Percentiles rank a stretch among this genome's conserved stretches.
Conservation (phyloP, 148 eudicot species). For the Suaeda aralocaspica region DNA sequence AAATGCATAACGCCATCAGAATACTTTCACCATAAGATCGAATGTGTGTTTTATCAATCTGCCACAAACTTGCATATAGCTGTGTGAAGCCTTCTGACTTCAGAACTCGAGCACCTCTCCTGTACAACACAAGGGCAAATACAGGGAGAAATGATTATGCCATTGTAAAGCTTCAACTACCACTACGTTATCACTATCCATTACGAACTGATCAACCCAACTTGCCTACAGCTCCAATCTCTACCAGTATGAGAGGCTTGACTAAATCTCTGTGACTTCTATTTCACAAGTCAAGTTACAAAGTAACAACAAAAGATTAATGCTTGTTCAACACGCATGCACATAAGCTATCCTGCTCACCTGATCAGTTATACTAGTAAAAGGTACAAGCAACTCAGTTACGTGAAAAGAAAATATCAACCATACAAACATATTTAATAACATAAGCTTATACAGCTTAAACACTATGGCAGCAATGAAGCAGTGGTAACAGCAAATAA, state of each 20-base stretch:
- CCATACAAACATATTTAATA: slow-evolving; percentile 12
- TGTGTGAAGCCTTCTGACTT: slow-evolving; percentile 24
- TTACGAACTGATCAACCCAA: slow-evolving; percentile 71
- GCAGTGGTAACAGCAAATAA: slow-evolving; percentile 36
- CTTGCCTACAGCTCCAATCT: slow-evolving; percentile 43
- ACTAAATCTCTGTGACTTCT: slow-evolving; percentile 32
- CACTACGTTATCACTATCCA: slow-evolving; percentile 72
- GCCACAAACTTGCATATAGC: slow-evolving; percentile 34
- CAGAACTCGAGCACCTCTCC: slow-evolving; percentile 58
- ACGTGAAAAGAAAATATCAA: slow-evolving; percentile 10
- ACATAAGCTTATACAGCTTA: slow-evolving; percentile 40
- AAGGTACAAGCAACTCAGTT: too few species aligned
- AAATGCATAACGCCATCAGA: too few species aligned
- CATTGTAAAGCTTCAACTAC: slow-evolving; percentile 67
- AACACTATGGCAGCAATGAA: slow-evolving; percentile 25
- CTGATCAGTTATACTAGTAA: too few species aligned
- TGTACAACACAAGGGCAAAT: slow-evolving; percentile 97
- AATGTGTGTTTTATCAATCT: slow-evolving; percentile 23
- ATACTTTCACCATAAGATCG: slow-evolving; percentile 15
- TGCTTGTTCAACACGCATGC: slow-evolving; percentile 15
- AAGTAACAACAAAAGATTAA: slow-evolving; percentile 15
- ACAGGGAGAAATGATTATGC: slow-evolving; percentile 83
- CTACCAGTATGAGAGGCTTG: slow-evolving; percentile 37
- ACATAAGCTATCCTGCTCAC: slow-evolving; percentile 8
- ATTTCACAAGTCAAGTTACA: slow-evolving; percentile 24